Conservation (phyloP, 768 basidiomycete genomes). For the Gloeostereum incarnatum region DNA sequence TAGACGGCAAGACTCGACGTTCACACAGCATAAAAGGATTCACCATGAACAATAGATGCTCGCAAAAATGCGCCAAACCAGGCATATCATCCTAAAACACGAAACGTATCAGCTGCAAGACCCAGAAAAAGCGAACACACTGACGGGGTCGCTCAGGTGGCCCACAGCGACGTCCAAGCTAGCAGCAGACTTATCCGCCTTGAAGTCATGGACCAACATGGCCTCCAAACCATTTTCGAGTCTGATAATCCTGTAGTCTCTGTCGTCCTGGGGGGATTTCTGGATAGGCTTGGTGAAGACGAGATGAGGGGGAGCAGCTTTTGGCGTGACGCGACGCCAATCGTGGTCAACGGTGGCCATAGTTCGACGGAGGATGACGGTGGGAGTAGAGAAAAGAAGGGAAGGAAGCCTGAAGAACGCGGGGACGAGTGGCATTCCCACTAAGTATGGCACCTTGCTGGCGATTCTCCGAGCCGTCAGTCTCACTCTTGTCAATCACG, state of each 20-base stretch:
- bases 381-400: no score
- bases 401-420: no score
- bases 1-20: conserved; percentile 1
- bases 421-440: no score
- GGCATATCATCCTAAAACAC: conserved; percentile 69
- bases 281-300: conserved; percentile 53
- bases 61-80: conserved; percentile 91
- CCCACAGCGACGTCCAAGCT: conserved; percentile 93
- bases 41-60: conserved; percentile 95
- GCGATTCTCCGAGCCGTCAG: no score
- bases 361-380: neutral
- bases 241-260: conserved; percentile 71
- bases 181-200: conserved; percentile 91
- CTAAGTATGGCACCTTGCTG: no score
- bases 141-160: conserved; percentile 85
- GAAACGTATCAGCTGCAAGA: no score
- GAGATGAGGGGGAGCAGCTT: conserved; percentile 31
- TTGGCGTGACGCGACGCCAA: conserved; percentile 24
- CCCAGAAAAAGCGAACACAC: conserved; percentile 16
- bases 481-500: no score
- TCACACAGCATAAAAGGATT: no score
- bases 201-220: conserved; percentile 72
- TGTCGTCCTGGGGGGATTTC: conserved; percentile 69
- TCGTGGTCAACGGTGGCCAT: conserved; percentile 15
- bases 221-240: conserved; percentile 90